Percentiles rank a stretch among this genome's conserved stretches.
phyloP scores from a whole-genome alignment of 2,329 filamentous ascomycete genomes.

The Sclerotinia glacialis region DNA sequence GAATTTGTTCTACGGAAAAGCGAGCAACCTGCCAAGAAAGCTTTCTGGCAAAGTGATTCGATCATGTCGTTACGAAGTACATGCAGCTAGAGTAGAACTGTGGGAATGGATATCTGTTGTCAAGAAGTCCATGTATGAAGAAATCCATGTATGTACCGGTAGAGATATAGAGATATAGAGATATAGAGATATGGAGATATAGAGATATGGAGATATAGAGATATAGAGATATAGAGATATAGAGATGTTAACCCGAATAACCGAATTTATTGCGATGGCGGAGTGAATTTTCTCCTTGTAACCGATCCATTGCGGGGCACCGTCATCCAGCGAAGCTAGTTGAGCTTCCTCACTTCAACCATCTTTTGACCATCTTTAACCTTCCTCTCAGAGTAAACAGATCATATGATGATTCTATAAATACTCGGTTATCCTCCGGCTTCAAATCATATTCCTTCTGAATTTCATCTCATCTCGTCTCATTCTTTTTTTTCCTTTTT shows the following conservation, averaged over 20 bases:
- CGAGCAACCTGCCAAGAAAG: neutral
- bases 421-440: neutral
- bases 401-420: constrained; percentile 20
- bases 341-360: neutral
- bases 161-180: too few relatives aligned
- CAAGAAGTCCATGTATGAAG: too few relatives aligned
- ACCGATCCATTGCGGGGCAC: constrained; percentile 16
- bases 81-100: neutral
- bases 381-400: neutral
- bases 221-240: too few relatives aligned
- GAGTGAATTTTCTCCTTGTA: constrained; percentile 14
- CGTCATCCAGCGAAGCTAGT: neutral
- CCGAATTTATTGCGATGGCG: constrained; percentile 18
- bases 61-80: neutral
- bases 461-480: neutral
- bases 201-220: too few relatives aligned
- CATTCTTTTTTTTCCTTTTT: neutral
- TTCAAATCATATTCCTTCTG: neutral
- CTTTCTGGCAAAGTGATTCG: neutral
- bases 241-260: constrained; percentile 18
- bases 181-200: too few relatives aligned
- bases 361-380: neutral
- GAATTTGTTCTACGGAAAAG: neutral
- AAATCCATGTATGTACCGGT: too few relatives aligned
- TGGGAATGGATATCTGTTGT: neutral